Evolutionary conservation across 768 basidiomycete species (phyloP), one percentile per base, ranked within the genome.

Genomic region (Pisolithus microcarpus): DNA sequence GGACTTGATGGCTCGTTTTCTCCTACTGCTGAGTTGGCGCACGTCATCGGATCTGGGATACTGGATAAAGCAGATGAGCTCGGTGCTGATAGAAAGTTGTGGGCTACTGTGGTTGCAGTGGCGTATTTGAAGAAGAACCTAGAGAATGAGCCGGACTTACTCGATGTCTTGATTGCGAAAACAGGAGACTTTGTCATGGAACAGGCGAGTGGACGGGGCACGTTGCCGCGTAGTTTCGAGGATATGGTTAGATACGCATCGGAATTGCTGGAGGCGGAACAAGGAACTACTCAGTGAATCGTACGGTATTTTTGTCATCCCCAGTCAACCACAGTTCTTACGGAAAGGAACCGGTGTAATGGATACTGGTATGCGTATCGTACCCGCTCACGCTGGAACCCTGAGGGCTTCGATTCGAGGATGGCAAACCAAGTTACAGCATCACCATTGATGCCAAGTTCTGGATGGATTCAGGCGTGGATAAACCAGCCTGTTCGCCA

Each of bases 1-100:
- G 43, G 53, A 2, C 68, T 69, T 24, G 75, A 80, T 47, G 81
- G 81, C 0, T 78, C 78, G 1, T 82, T 78, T 60, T n/a, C 56
- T 7, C 52, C 64, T 1, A 56, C 65, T 30, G 56, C 68, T 3
- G 38, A 57, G 0, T 61, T 79, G 7, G 55, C 55, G 0, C 45
- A 9, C 13, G 59, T 81, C 34, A 65, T 78, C 5, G 76, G 77
- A 7, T 48, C 58, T 0, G 53, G 51, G 0, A 65, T 69, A 1
- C 44, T 74, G 4, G 52, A 59, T 8, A 69, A 73, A 53, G 66
- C 61, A 1, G 58, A 50, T 15, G 65, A 61, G 5, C 44, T 62
- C 16, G 57, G 58, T n/a, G 60, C 69, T 7, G 72, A 73, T 42
- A 59, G 48, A 19, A 63, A 46, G 9, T 53, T 75, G 8, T 82